Conservation (phyloP, 2,329 filamentous ascomycete genomes). For the Monilinia polystroma region DNA sequence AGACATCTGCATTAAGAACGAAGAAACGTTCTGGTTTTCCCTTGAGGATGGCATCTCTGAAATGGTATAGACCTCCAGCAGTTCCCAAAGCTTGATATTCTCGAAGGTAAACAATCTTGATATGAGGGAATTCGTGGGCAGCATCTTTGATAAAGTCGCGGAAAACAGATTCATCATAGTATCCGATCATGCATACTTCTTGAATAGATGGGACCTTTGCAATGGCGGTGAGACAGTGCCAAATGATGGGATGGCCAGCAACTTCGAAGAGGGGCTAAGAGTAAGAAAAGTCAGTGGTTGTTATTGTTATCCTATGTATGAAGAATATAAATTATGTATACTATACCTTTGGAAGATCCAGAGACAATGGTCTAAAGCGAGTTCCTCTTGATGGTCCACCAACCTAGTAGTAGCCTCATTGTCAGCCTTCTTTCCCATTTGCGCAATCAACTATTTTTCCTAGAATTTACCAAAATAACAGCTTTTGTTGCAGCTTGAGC, state of each 20-base stretch:
- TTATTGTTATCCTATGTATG: not conserved
- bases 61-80: slow-evolving; percentile 95
- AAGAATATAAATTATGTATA: slow-evolving; percentile 27
- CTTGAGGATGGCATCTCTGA: slow-evolving; percentile 98
- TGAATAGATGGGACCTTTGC: slow-evolving; percentile 88
- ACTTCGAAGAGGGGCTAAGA: slow-evolving; percentile 91
- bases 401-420: slow-evolving; percentile 62
- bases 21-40: slow-evolving; percentile 93
- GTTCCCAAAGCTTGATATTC: slow-evolving; percentile 97
- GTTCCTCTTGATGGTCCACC: slow-evolving; percentile 94
- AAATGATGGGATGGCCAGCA: slow-evolving; percentile 96
- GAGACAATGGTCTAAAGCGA: slow-evolving; percentile 88
- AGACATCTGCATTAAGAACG: slow-evolving; percentile 96
- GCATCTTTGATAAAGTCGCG: slow-evolving; percentile 97
- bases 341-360: slow-evolving; percentile 89
- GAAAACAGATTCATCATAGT: slow-evolving; percentile 97
- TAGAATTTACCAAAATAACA: slow-evolving; percentile 75
- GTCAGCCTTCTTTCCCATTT: slow-evolving; percentile 23
- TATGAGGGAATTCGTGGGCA: slow-evolving; percentile 76
- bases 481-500: slow-evolving; percentile 73
- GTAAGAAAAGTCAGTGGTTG: slow-evolving; percentile 4
- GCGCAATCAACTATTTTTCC: slow-evolving; percentile 4
- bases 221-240: slow-evolving; percentile 92
- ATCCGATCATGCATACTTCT: slow-evolving; percentile 96
- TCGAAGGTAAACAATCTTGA: slow-evolving; percentile 91